A percentile compares a stretch with the other conserved stretches of the same genome.
Conservation (phyloP, 2,329 filamentous ascomycete species). For the Thyridium curvatum region DNA sequence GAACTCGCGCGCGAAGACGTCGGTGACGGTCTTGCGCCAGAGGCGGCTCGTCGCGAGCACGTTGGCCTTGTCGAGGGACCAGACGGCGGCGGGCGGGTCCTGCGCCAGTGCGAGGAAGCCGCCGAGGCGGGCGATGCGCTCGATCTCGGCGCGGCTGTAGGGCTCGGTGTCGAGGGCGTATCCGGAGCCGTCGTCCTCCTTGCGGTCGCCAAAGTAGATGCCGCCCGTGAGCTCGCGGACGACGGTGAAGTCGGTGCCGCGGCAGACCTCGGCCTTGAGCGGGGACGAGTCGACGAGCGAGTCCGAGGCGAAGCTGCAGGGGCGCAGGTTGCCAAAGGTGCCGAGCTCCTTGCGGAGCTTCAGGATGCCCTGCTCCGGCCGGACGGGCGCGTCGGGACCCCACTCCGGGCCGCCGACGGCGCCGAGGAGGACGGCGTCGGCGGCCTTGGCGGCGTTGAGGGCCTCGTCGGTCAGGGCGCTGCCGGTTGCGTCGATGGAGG, state of each 20-base stretch:
- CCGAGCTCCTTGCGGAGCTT: slow-evolving; percentile 87
- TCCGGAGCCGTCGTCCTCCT: slow-evolving; percentile 70
- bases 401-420: slow-evolving; percentile 96
- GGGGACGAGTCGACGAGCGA: slow-evolving; percentile 79
- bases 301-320: slow-evolving; percentile 91
- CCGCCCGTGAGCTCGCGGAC: slow-evolving; percentile 88
- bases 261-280: slow-evolving; percentile 78
- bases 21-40: slow-evolving; percentile 81
- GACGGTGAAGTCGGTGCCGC: slow-evolving; percentile 85
- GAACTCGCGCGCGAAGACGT: slow-evolving; percentile 84
- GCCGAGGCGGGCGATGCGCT: slow-evolving; percentile 78
- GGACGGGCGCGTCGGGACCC: slow-evolving; percentile 74
- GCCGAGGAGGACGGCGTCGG: slow-evolving; percentile 85
- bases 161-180: slow-evolving; percentile 78
- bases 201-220: slow-evolving; percentile 91
- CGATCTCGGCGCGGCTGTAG: slow-evolving; percentile 79
- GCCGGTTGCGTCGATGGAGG: slow-evolving; percentile 80
- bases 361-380: slow-evolving; percentile 89
- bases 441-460: slow-evolving; percentile 73
- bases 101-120: slow-evolving; percentile 74
- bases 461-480: slow-evolving; percentile 76
- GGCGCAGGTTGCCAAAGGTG: slow-evolving; percentile 91
- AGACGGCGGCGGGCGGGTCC: slow-evolving; percentile 71
- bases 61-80: slow-evolving; percentile 93
- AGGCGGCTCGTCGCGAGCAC: slow-evolving; percentile 84